Conservation (phyloP, 1,284 basidiomycete genomes). For the Leccinum pachyderme region DNA sequence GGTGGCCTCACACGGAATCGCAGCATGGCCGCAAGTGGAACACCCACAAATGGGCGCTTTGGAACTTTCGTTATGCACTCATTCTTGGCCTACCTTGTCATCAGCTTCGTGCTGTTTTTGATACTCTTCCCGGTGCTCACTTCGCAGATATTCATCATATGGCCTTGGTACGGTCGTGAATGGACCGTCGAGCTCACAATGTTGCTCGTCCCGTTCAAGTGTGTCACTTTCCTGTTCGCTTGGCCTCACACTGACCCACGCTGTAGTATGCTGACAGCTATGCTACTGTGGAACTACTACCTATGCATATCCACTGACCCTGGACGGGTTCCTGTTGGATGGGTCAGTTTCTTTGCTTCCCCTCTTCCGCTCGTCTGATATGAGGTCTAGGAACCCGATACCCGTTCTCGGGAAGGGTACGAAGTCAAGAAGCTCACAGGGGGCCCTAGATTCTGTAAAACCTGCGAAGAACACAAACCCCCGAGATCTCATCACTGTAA, state of each 20-base stretch:
- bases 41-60: conserved; percentile 4
- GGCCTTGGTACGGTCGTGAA: conserved; percentile 84
- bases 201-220: conserved; percentile 90
- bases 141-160: conserved; percentile 86
- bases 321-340: conserved; percentile 75
- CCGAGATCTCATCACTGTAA: conserved; percentile 87
- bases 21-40: conserved; percentile 17
- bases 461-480: conserved; percentile 72
- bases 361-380: conserved; percentile 6
- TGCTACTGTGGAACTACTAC: conserved; percentile 87
- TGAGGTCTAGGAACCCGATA: conserved; percentile 65
- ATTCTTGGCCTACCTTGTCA: conserved; percentile 59
- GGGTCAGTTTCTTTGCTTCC: conserved; percentile 52
- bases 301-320: conserved; percentile 81
- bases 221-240: conserved; percentile 28
- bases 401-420: conserved; percentile 63
- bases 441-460: conserved; percentile 78
- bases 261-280: conserved; percentile 64
- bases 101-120: conserved; percentile 69
- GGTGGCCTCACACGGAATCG: conserved; percentile 8
- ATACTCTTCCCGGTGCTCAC: conserved; percentile 89
- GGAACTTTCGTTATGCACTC: conserved; percentile 40
- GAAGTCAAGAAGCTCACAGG: conserved; percentile 88
- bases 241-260: conserved; percentile 12
- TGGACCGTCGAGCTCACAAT: conserved; percentile 69